Conservation (phyloP, 345 rosid species). For the Hirschfeldia incana region DNA sequence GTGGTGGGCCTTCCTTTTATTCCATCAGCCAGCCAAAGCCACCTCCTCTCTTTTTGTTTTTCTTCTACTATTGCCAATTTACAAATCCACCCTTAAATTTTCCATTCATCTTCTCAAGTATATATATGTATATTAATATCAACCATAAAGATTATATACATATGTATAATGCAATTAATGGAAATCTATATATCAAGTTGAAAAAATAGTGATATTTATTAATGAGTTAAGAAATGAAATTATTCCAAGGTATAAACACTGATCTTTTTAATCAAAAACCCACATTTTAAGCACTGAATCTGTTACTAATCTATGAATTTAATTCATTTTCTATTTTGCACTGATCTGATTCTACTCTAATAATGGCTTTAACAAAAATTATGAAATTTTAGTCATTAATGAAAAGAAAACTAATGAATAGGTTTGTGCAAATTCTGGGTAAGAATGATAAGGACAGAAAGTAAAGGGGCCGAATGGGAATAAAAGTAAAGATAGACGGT, state of each 20-base stretch:
- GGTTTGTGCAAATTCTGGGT: background rate
- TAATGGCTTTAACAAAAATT: background rate
- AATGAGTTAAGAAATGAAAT: background rate
- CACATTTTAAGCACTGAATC: background rate
- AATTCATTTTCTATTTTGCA: background rate
- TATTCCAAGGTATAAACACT: background rate
- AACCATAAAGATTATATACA: background rate
- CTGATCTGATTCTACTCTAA: background rate
- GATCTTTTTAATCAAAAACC: background rate
- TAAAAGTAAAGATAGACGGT: constrained; percentile 19
- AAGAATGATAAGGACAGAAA: constrained; percentile 21
- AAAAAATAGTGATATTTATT: background rate
- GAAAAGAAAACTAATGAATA: background rate
- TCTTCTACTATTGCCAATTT: constrained; percentile 6
- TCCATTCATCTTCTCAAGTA: background rate
- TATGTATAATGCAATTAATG: background rate
- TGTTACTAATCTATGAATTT: background rate
- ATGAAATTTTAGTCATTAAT: background rate
- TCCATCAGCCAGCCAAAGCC: constrained; percentile 42
- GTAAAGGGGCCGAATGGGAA: background rate
- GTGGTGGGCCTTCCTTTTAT: constrained; percentile 40
- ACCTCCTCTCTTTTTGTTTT: constrained; percentile 34
- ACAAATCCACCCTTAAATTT: constrained; percentile 35
- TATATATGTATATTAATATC: background rate
- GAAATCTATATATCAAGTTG: background rate